phyloP scores from a whole-genome alignment of 805 yeast species.

The Metschnikowia koreensis region DNA sequence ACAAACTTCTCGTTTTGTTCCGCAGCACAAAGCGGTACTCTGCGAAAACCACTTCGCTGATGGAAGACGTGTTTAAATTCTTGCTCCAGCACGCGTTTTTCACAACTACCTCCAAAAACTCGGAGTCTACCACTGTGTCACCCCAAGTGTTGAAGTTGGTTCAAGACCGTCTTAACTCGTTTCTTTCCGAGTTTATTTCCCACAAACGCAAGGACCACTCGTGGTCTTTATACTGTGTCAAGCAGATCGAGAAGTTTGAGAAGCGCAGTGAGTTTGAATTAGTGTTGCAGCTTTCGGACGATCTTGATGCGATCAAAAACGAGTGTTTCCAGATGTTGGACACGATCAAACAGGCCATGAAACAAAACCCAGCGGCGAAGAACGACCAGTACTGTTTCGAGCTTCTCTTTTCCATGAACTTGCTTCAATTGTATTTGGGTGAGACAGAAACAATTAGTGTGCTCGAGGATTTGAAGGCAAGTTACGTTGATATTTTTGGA shows the following conservation, averaged over 20 bases:
- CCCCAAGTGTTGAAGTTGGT: slow-evolving; percentile 42
- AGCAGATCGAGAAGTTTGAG: slow-evolving; percentile 31
- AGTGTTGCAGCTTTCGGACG: slow-evolving; percentile 55
- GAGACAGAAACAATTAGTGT: slow-evolving; percentile 74
- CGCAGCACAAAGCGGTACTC: slow-evolving; percentile 42
- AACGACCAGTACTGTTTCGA: slow-evolving; percentile 65
- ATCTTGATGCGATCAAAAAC: slow-evolving; percentile 45
- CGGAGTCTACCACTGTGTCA: slow-evolving; percentile 23
- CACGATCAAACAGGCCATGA: slow-evolving; percentile 24
- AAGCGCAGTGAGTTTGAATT: slow-evolving; percentile 19
- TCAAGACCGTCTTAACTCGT: slow-evolving; percentile 64
- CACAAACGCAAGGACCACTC: slow-evolving; percentile 45
- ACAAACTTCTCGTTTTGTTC: slow-evolving; percentile 52
- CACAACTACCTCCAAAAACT: slow-evolving; percentile 14
- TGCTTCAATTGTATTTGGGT: slow-evolving; percentile 75
- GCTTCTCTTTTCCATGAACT: slow-evolving; percentile 68
- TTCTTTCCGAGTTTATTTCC: slow-evolving; percentile 57
- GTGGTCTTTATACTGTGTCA: slow-evolving; percentile 61
- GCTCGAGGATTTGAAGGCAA: slow-evolving; percentile 66
- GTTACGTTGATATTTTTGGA: slow-evolving; percentile 49
- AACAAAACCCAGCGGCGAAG: slow-evolving; percentile 21
- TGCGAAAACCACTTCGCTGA: slow-evolving; percentile 18
- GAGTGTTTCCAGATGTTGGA: slow-evolving; percentile 49
- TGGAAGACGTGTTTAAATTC: slow-evolving; percentile 38
- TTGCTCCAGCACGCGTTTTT: slow-evolving; percentile 45